phyloP scores from a whole-genome alignment of 441 rosid species.

The Erysimum cheiri region DNA sequence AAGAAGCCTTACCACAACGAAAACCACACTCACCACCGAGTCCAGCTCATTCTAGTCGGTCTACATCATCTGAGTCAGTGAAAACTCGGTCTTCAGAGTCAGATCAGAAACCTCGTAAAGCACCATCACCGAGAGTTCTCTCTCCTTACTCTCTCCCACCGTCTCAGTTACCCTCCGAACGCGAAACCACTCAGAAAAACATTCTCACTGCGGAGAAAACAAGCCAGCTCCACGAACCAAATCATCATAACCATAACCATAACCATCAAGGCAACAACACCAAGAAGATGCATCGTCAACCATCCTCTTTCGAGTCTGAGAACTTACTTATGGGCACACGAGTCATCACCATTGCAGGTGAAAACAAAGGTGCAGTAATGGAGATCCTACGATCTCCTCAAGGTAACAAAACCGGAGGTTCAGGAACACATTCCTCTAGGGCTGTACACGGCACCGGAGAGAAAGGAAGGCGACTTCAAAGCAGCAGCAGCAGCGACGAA shows the following conservation, averaged over 20 bases:
- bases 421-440: slow-evolving; percentile 32
- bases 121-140: slow-evolving; percentile 54
- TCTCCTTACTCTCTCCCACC: slow-evolving; percentile 79
- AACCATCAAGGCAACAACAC: slow-evolving; percentile 39
- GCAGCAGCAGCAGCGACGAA: slow-evolving; percentile 53
- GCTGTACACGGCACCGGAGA: slow-evolving; percentile 26
- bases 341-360: slow-evolving; percentile 64
- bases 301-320: slow-evolving; percentile 50
- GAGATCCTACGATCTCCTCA: slow-evolving; percentile 52
- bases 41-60: slow-evolving; percentile 35
- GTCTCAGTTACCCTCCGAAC: slow-evolving; percentile 52
- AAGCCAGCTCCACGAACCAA: slow-evolving; percentile 48
- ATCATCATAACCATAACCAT: slow-evolving; percentile 15
- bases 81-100: slow-evolving; percentile 37
- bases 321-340: slow-evolving; percentile 44
- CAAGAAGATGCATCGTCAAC: slow-evolving; percentile 23
- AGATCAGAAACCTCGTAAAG: slow-evolving; percentile 39
- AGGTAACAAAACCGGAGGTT: slow-evolving; percentile 38
- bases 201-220: slow-evolving; percentile 66
- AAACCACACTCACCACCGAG: slow-evolving; percentile 43
- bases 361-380: slow-evolving; percentile 90
- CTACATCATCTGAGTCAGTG: slow-evolving; percentile 16
- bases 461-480: slow-evolving; percentile 43
- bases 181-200: slow-evolving; percentile 66
- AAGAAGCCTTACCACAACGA: slow-evolving; percentile 34